Conservation (phyloP, 768 basidiomycete genomes). For the Suillus americanus region DNA sequence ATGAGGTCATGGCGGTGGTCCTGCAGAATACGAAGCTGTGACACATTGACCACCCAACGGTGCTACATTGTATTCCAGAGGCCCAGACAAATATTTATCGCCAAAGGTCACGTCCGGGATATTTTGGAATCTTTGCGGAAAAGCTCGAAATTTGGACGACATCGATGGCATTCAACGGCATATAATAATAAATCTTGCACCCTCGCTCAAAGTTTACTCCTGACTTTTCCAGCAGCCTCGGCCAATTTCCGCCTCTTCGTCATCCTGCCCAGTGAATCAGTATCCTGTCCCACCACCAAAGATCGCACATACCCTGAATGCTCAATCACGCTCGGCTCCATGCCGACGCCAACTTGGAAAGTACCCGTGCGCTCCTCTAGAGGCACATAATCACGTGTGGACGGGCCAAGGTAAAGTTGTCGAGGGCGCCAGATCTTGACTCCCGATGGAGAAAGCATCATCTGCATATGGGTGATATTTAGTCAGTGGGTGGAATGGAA, state of each 20-base stretch:
- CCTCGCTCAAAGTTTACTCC: slow-evolving; percentile 23
- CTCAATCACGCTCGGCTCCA: slow-evolving; percentile 59
- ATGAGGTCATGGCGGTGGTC: neutral
- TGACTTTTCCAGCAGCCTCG: slow-evolving; percentile 21
- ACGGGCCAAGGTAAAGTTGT: slow-evolving; percentile 80
- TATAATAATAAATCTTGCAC: neutral
- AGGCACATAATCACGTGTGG: slow-evolving; percentile 73
- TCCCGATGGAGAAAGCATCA: slow-evolving; percentile 88
- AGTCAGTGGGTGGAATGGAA: slow-evolving; percentile 1
- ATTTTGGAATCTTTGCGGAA: neutral
- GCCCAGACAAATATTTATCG: neutral
- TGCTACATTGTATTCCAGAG: too few species aligned
- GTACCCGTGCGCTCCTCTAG: slow-evolving; percentile 53
- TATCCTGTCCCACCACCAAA: neutral
- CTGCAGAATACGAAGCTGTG: neutral
- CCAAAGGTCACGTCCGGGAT: neutral
- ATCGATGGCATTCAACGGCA: neutral
- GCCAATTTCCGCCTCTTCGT: slow-evolving; percentile 32
- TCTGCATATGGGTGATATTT: slow-evolving; percentile 40
- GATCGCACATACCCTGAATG: slow-evolving; percentile 71
- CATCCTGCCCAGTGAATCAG: slow-evolving; percentile 21
- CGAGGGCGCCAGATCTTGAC: slow-evolving; percentile 94
- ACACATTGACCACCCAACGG: neutral
- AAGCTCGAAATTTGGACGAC: neutral
- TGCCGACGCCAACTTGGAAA: slow-evolving; percentile 48